These are phyloP conservation scores for Trichoderma endophyticum DNA, from an alignment of 2,329 filamentous ascomycete genomes.

Conservation along the genomic window DNA sequence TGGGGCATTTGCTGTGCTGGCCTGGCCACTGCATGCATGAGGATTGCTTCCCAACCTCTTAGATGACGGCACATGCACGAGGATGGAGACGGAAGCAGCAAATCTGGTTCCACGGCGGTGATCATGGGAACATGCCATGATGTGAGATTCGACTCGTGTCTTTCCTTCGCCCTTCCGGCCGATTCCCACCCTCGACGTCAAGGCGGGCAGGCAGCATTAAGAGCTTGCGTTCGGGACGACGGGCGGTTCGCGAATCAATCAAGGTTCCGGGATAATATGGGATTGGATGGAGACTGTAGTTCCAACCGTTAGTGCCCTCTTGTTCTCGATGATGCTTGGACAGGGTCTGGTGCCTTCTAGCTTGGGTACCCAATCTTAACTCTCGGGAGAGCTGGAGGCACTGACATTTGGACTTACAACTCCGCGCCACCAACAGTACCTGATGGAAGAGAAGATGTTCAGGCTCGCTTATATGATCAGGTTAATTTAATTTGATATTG, in stretches of 20 bases:
- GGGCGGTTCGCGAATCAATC: conserved; percentile 14
- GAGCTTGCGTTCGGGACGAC: conserved; percentile 9
- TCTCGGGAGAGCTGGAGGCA: neutral
- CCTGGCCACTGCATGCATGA: neutral
- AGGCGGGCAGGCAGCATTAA: neutral
- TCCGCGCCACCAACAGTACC: neutral
- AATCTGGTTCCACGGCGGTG: conserved; percentile 7
- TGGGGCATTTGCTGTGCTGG: conserved; percentile 14
- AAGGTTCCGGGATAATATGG: neutral
- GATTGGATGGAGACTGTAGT: neutral
- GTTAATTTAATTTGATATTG: neutral
- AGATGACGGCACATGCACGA: conserved; percentile 4
- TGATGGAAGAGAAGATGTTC: neutral
- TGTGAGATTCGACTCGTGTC: neutral
- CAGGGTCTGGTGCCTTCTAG: neutral
- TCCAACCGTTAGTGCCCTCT: neutral
- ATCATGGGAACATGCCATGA: conserved; percentile 11
- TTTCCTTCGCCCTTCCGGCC: neutral
- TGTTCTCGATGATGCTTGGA: neutral
- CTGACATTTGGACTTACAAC: neutral
- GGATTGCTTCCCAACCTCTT: conserved; percentile 5
- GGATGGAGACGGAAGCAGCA: conserved; percentile 4
- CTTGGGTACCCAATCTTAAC: neutral
- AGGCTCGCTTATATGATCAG: neutral
- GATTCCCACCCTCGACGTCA: neutral